These are phyloP conservation scores for Coniochaeta prunicola DNA, from an alignment of 2,329 filamentous ascomycete species.

Conservation along the genomic window DNA sequence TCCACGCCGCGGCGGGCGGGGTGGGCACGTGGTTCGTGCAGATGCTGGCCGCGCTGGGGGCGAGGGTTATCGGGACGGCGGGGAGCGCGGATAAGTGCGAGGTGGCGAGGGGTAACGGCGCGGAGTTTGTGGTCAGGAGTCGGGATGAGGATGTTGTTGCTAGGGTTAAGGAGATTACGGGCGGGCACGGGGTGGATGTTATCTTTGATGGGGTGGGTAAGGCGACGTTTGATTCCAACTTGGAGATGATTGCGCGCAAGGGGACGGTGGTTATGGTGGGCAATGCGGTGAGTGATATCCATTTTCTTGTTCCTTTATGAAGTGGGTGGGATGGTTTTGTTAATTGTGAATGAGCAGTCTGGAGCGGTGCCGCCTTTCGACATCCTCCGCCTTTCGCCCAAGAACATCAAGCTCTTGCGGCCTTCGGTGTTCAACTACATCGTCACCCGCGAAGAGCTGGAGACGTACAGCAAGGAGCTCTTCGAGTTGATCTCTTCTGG, in stretches of 20 bases:
- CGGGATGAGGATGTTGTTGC: slow-evolving; percentile 46
- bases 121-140: slow-evolving; percentile 67
- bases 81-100: slow-evolving; percentile 65
- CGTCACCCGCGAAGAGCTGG: slow-evolving; percentile 60
- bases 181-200: slow-evolving; percentile 63
- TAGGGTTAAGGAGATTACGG: slow-evolving; percentile 62
- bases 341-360: slow-evolving; percentile 27
- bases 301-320: neutral
- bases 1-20: slow-evolving; percentile 78
- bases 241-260: slow-evolving; percentile 70
- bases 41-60: slow-evolving; percentile 64
- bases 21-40: slow-evolving; percentile 71
- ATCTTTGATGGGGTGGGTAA: slow-evolving; percentile 86
- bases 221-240: slow-evolving; percentile 70
- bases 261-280: slow-evolving; percentile 74
- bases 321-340: neutral
- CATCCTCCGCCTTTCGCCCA: slow-evolving; percentile 51
- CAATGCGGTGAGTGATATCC: slow-evolving; percentile 54
- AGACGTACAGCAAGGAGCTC: slow-evolving; percentile 62
- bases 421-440: slow-evolving; percentile 68
- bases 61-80: slow-evolving; percentile 73
- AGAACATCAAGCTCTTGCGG: slow-evolving; percentile 72
- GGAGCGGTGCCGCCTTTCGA: slow-evolving; percentile 68
- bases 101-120: slow-evolving; percentile 63
- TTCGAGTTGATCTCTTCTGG: slow-evolving; percentile 64